Evolutionary conservation across 2,329 filamentous ascomycete genomes (phyloP).

Genomic region (Aspergillus aculeatinus): DNA sequence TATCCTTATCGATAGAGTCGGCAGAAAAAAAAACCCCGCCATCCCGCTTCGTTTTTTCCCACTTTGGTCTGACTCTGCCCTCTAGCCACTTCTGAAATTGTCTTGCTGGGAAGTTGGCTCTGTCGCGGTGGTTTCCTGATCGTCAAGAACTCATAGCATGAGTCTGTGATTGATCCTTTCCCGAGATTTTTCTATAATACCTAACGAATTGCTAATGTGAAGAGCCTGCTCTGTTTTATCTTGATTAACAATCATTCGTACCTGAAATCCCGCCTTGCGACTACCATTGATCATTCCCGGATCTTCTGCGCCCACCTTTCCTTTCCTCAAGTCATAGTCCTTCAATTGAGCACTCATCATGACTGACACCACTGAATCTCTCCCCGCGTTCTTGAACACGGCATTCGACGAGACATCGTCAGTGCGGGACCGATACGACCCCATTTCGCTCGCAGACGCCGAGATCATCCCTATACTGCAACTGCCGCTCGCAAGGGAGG

Average conservation of each 20-base stretch:
- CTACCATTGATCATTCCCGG: neutral
- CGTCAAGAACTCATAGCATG: neutral
- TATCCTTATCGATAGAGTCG: constrained; percentile 18
- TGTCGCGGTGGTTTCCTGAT: neutral
- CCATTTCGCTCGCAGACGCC: constrained; percentile 34
- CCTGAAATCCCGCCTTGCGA: neutral
- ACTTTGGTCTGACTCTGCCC: neutral
- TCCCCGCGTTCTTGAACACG: constrained; percentile 33
- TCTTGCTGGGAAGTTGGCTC: neutral
- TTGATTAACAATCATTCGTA: neutral
- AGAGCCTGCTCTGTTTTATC: neutral
- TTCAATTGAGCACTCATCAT: constrained; percentile 16
- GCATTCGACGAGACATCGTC: constrained; percentile 31
- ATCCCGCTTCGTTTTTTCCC: neutral
- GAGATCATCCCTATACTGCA: constrained; percentile 34
- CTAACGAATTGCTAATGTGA: neutral
- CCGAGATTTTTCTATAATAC: neutral
- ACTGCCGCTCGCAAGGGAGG: constrained; percentile 37
- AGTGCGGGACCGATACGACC: constrained; percentile 34
- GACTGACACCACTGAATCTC: constrained; percentile 22
- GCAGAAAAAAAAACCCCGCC: constrained; percentile 9
- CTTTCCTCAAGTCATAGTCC: neutral
- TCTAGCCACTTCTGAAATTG: neutral
- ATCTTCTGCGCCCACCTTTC: neutral
- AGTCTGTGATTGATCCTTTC: neutral